Conservation (phyloP, 2,329 filamentous ascomycete species). For the Colletotrichum sp. region DNA sequence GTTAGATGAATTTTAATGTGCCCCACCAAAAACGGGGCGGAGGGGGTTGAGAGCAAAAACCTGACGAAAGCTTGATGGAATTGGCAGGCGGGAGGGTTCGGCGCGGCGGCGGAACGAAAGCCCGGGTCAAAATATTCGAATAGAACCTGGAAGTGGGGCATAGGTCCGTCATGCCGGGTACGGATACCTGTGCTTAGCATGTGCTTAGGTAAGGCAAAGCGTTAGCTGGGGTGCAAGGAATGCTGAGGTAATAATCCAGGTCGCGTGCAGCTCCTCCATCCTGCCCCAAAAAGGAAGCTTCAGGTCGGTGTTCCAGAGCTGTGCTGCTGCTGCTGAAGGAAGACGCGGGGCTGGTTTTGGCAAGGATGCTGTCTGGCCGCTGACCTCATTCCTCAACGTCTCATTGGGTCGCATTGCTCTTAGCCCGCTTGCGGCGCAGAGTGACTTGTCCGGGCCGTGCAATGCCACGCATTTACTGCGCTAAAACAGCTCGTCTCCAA, state of each 20-base stretch:
- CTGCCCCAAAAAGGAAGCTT: background rate
- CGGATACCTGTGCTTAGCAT: background rate
- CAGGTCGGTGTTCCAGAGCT: background rate
- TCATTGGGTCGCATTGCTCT: slow-evolving; percentile 11
- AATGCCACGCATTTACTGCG: background rate
- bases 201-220: background rate
- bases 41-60: background rate
- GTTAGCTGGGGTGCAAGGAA: background rate
- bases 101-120: slow-evolving; percentile 6
- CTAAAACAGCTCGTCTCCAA: background rate
- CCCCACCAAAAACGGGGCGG: slow-evolving; percentile 13
- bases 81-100: background rate
- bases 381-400: slow-evolving; percentile 8
- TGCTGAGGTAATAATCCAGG: background rate
- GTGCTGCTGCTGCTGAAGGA: background rate
- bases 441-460: background rate
- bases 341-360: slow-evolving; percentile 9
- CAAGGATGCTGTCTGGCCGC: background rate
- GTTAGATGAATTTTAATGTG: slow-evolving; percentile 24
- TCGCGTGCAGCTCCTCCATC: background rate
- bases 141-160: background rate
- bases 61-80: background rate
- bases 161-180: background rate
- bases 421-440: slow-evolving; percentile 14
- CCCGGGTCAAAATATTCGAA: background rate